Conservation (phyloP, 805 yeast genomes). For the Wickerhamomyces subpelliculosus region DNA sequence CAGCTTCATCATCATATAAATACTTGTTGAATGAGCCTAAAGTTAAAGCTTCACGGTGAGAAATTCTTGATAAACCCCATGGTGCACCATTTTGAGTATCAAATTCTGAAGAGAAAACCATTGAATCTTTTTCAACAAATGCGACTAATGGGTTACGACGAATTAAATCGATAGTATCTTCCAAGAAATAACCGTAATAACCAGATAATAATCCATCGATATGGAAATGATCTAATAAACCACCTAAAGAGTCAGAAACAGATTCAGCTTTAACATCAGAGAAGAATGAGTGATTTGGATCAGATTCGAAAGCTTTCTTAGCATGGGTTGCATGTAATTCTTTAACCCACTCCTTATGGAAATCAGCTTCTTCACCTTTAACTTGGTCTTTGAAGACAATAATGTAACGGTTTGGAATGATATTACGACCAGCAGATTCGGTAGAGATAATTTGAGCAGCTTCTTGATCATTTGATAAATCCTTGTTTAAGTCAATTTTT, state of each 20-base stretch:
- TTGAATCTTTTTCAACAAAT: constrained; percentile 69
- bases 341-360: constrained; percentile 65
- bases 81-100: constrained; percentile 79
- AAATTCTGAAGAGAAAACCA: constrained; percentile 56
- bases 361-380: constrained; percentile 42
- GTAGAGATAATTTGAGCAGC: constrained; percentile 44
- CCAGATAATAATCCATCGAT: constrained; percentile 59
- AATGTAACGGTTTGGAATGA: constrained; percentile 74
- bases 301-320: constrained; percentile 26
- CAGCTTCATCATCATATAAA: constrained; percentile 64
- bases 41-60: constrained; percentile 69
- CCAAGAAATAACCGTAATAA: constrained; percentile 80
- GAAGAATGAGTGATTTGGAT: constrained; percentile 33
- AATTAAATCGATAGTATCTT: constrained; percentile 65
- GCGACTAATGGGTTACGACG: constrained; percentile 59
- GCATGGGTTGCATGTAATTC: constrained; percentile 42
- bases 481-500: constrained; percentile 5
- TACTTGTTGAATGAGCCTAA: constrained; percentile 69
- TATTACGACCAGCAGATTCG: constrained; percentile 34
- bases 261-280: constrained; percentile 20
- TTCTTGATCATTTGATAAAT: constrained; percentile 10
- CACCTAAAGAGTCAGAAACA: constrained; percentile 35
- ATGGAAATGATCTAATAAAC: constrained; percentile 54
- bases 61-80: constrained; percentile 90
- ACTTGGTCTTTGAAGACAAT: constrained; percentile 71